Base-by-base conservation (phyloP, 352 stramenopile genomes). In the Thalassiosira oceanica region DNA sequence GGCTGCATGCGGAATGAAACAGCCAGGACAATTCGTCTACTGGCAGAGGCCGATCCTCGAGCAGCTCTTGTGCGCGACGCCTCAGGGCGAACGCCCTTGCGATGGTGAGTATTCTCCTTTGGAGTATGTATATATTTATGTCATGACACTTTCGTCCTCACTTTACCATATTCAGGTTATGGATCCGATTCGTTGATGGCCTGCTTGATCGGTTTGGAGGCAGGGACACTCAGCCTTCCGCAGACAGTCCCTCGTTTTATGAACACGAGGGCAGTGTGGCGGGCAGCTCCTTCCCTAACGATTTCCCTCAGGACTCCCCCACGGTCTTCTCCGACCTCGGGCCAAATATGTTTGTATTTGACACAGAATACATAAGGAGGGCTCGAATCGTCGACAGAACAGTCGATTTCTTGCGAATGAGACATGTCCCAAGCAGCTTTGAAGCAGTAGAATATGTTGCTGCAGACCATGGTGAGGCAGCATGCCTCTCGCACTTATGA, bases 331-430 rank as follows among this genome's bases (percentile, higher is more conserved):
- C 10, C 7, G 41, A 48, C 15, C 10, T 7, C 41, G 7, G 41
- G 10, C 41, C 31, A n/a, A n/a, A 20, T 18, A 66, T 83, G 46
- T 84, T 88, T 46, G 58, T 79, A 21, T 61, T 75, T 15, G 80
- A 88, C 58, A 63, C 79, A 3, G 58, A 73, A 18, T 64, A 86
- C 15, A 54, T 86, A 7, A 48, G 74, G 46, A 61, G 61, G 63
- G 69, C 46, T 16, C 55, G 56, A 18, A 29, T 29, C 31, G 49
- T 88, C 20, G 80, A 88, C 74, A 76, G 76, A 13, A 74, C 81
- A 3, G 74, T 86, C 49, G 75, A 86, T 44, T 89, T 86, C 72
- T 49, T 89, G 8, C 56, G 78, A 28, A 89, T 89, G 81, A 42
- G 81, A 44, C 78, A 89, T 39, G 82, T 89, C 43, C 78, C 78